phyloP scores from a whole-genome alignment of 2,329 filamentous ascomycete genomes.

The Metarhizium rileyi region DNA sequence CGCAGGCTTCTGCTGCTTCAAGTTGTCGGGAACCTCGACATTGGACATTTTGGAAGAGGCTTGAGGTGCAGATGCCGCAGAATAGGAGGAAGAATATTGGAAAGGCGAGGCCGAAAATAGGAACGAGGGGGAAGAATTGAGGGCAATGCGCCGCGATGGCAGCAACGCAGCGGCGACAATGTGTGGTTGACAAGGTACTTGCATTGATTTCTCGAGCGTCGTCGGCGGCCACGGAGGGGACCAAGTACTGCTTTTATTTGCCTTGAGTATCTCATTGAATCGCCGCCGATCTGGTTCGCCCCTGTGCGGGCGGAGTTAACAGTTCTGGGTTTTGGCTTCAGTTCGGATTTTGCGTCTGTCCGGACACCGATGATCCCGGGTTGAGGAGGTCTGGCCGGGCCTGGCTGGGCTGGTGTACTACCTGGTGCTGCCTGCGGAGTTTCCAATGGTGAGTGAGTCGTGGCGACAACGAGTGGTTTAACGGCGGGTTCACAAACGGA shows the following conservation, averaged over 20 bases:
- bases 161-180: background rate
- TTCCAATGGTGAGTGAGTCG: no score
- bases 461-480: no score
- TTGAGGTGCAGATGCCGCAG: background rate
- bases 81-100: conserved; percentile 10
- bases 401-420: background rate
- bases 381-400: background rate
- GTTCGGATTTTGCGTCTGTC: conserved; percentile 11
- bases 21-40: conserved; percentile 18
- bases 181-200: background rate
- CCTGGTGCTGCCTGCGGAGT: background rate
- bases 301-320: conserved; percentile 11
- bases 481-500: no score
- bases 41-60: conserved; percentile 22
- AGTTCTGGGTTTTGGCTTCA: background rate
- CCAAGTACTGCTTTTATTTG: background rate
- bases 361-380: conserved; percentile 4
- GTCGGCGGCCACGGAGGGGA: background rate
- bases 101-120: conserved; percentile 7
- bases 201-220: background rate
- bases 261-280: background rate
- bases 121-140: conserved; percentile 4
- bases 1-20: conserved; percentile 16
- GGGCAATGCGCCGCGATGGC: background rate
- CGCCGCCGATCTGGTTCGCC: conserved; percentile 4